These are phyloP conservation scores for Rubroboletus satanas DNA, from an alignment of 768 basidiomycete species.

Conservation along the genomic window DNA sequence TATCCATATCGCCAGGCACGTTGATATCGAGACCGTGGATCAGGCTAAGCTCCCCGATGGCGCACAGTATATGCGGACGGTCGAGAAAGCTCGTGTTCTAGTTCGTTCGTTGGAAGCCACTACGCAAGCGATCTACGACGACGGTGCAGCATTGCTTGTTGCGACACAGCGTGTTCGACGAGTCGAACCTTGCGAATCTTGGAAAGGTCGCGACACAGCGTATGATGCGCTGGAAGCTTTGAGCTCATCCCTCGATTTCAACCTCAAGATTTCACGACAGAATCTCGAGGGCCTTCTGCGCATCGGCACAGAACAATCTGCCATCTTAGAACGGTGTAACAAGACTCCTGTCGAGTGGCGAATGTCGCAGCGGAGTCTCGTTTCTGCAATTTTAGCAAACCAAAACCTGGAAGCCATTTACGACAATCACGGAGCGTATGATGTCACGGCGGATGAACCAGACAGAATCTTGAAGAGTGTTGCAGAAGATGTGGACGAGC, in stretches of 20 bases:
- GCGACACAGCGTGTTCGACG: constrained; percentile 35
- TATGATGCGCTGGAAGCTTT: constrained; percentile 32
- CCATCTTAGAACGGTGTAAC: constrained; percentile 36
- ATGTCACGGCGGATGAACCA: constrained; percentile 9
- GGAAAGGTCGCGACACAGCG: constrained; percentile 18
- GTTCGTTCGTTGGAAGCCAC: constrained; percentile 46
- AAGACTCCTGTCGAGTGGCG: constrained; percentile 44
- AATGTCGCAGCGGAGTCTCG: constrained; percentile 39
- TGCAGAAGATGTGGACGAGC: constrained; percentile 1
- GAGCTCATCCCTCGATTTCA: constrained; percentile 29
- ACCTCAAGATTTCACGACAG: constrained; percentile 34
- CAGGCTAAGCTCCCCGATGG: constrained; percentile 33
- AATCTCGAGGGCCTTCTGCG: constrained; percentile 37
- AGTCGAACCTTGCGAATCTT: constrained; percentile 24
- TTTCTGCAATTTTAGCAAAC: constrained; percentile 24
- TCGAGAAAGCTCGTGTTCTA: constrained; percentile 44
- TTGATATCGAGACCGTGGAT: constrained; percentile 47
- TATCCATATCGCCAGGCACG: constrained; percentile 47
- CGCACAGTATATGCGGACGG: constrained; percentile 37
- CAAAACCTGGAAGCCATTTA: constrained; percentile 19
- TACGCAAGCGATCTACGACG: constrained; percentile 50
- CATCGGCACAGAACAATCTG: constrained; percentile 39
- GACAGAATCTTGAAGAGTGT: constrained; percentile 10
- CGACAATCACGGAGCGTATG: constrained; percentile 8
- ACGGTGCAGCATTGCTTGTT: constrained; percentile 40